A percentile compares a stretch with the other conserved stretches of the same genome.
Conservation (phyloP, 106 monocot genomes). For the Ottelia alismoides region DNA sequence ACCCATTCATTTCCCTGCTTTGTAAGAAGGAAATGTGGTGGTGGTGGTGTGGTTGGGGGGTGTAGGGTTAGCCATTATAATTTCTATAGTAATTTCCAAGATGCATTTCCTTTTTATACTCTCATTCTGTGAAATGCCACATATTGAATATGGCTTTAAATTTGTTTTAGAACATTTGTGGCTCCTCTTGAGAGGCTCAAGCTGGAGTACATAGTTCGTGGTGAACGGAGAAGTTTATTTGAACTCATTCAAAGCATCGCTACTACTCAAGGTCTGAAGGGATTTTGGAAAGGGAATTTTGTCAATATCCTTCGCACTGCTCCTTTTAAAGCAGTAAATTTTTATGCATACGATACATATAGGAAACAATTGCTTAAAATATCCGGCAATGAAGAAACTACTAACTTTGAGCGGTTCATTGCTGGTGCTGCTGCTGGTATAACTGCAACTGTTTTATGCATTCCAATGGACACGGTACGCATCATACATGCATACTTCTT, state of each 20-base stretch:
- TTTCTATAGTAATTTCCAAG: too few relatives aligned
- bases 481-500: too few relatives aligned
- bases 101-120: too few relatives aligned
- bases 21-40: too few relatives aligned
- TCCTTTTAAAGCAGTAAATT: slow-evolving; percentile 95
- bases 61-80: too few relatives aligned
- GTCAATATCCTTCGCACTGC: slow-evolving; percentile 98
- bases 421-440: slow-evolving; percentile 91
- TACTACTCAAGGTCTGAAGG: slow-evolving; percentile 65
- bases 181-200: slow-evolving; percentile 97
- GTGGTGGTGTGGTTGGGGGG: too few relatives aligned
- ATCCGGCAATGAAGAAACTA: slow-evolving; percentile 78
- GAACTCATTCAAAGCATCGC: slow-evolving; percentile 59
- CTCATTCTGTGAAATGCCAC: too few relatives aligned
- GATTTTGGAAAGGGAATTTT: slow-evolving; percentile 98
- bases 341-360: slow-evolving; percentile 95
- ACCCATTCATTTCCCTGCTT: too few relatives aligned
- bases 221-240: slow-evolving; percentile 55
- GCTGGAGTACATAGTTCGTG: slow-evolving; percentile 91
- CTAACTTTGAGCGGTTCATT: slow-evolving; percentile 80
- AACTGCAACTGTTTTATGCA: slow-evolving; percentile 83
- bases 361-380: slow-evolving; percentile 72
- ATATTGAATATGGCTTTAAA: not conserved
- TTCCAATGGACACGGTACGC: slow-evolving; percentile 97
- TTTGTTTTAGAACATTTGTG: slow-evolving; percentile 66